Base-by-base conservation (phyloP, 73 alveolate genomes). In the Effrenium voratum region DNA sequence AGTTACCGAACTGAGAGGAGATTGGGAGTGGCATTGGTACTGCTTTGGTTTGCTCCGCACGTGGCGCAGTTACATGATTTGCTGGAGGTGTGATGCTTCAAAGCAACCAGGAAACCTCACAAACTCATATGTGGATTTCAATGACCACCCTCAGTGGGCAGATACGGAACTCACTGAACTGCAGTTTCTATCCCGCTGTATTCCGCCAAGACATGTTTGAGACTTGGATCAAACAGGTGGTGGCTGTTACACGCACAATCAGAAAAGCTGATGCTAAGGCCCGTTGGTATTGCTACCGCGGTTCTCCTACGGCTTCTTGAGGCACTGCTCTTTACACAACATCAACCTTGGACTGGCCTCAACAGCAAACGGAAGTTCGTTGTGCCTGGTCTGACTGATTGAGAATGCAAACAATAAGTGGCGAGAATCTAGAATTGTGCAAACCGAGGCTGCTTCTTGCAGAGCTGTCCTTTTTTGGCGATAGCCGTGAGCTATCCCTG, bases 291-390 rank as follows among this genome's bases (percentile, higher is more conserved):
- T 63, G 12, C 77, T 63, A 5, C 77, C 77, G 8, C 77, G 26
- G 12, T 63, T 63, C 40, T 36, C 8, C 40, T 63, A 63, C 40
- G 5, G 40, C 77, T 15, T 63, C 40, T 15, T 63, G 12, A 16
- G 77, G 40, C 77, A 63, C 77, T 63, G 77, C 77, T 63, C 77
- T 5, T 15, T 63, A 36, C 77, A 63, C 77, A 63, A 63, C 36
- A 26, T 63, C 40, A 63, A 63, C 40, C 36, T 63, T 8, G 77
- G 77, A 16, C 5, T 63, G 5, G 77, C 77, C 77, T 36, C 8
- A 63, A 36, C 26, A 26, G 77, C 77, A 5, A 24, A 8, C 26
- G 77, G 77, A 26, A 15, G 40, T 8, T 16, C 77, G 5, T 26
- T 63, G 77, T 63, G 12, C 10, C 77, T 30, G 63, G 19, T 8